Evolutionary conservation across 2,329 filamentous ascomycete species (phyloP).

Genomic region (Alternaria brassicicola): DNA sequence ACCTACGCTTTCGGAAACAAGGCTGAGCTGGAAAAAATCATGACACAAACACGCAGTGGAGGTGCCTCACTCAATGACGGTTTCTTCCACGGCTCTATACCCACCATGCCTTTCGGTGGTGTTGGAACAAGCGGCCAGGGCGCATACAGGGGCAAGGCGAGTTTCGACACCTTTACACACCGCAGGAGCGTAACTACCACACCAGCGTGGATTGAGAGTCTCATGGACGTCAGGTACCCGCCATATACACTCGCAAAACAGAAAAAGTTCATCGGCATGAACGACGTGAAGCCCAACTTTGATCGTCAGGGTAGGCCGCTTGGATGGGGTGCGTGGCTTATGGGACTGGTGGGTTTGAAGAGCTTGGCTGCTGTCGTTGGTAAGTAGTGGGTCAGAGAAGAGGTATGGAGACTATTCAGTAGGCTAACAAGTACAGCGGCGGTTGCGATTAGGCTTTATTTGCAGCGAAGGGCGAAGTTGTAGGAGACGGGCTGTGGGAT

Average conservation of each 20-base stretch:
- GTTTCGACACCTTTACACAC: conserved; percentile 72
- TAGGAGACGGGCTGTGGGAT: neutral
- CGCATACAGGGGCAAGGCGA: conserved; percentile 77
- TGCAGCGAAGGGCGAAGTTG: conserved; percentile 12
- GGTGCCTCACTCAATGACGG: conserved; percentile 61
- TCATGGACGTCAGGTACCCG: conserved; percentile 71
- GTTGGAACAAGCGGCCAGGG: conserved; percentile 80
- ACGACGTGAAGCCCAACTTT: conserved; percentile 63
- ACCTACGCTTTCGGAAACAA: conserved; percentile 86
- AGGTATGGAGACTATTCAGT: neutral
- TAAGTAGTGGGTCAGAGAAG: conserved; percentile 39
- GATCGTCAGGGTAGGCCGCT: conserved; percentile 59
- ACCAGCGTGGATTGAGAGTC: conserved; percentile 69
- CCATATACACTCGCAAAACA: conserved; percentile 63
- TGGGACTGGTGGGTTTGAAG: conserved; percentile 40
- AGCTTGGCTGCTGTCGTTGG: conserved; percentile 38
- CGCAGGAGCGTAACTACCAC: conserved; percentile 65
- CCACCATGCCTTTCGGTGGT: conserved; percentile 79
- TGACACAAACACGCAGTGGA: conserved; percentile 57
- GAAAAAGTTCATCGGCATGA: conserved; percentile 58
- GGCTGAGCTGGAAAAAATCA: conserved; percentile 72
- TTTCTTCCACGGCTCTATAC: conserved; percentile 73
- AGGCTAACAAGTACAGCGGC: conserved; percentile 9
- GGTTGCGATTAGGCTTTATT: conserved; percentile 6
- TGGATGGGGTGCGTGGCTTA: conserved; percentile 44